phyloP scores from a whole-genome alignment of 169 alveolate genomes.

The Plasmodium blacklocki region DNA sequence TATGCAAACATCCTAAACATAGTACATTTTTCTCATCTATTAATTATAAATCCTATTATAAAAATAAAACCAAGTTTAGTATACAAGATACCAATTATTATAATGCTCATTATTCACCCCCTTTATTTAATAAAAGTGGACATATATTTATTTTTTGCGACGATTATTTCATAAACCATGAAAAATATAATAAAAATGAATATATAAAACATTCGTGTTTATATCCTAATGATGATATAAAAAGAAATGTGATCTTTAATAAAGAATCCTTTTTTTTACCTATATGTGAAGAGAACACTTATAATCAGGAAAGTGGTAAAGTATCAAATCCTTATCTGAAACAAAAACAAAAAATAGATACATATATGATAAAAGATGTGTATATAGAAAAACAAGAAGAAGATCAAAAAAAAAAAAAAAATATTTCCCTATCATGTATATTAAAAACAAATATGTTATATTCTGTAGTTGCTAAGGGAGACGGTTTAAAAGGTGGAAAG shows the following conservation, averaged over 20 bases:
- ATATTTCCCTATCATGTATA: neutral
- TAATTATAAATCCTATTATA: constrained; percentile 30
- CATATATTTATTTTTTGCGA: constrained; percentile 33
- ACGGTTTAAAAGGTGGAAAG: constrained; percentile 83
- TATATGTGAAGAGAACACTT: neutral
- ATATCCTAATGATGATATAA: neutral
- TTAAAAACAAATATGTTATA: constrained; percentile 12
- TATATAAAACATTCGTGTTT: neutral
- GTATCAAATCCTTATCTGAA: neutral
- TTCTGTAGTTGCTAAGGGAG: constrained; percentile 82
- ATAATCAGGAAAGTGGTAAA: no score
- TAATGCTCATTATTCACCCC: constrained; percentile 42
- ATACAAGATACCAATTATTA: constrained; percentile 1
- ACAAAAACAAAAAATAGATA: neutral
- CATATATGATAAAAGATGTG: neutral
- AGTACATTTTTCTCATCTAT: constrained; percentile 15
- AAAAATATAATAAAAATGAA: neutral
- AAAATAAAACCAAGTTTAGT: constrained; percentile 15
- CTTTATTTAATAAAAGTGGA: constrained; percentile 21
- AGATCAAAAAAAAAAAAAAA: neutral
- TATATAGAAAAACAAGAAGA: neutral
- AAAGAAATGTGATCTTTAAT: neutral
- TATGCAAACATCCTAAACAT: constrained; percentile 50
- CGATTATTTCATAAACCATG: neutral
- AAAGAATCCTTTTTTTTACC: constrained; percentile 15